A percentile compares a stretch with the other conserved stretches of the same genome.
phyloP scores from a whole-genome alignment of 1,284 basidiomycete species.

The Thelephora terrestris region DNA sequence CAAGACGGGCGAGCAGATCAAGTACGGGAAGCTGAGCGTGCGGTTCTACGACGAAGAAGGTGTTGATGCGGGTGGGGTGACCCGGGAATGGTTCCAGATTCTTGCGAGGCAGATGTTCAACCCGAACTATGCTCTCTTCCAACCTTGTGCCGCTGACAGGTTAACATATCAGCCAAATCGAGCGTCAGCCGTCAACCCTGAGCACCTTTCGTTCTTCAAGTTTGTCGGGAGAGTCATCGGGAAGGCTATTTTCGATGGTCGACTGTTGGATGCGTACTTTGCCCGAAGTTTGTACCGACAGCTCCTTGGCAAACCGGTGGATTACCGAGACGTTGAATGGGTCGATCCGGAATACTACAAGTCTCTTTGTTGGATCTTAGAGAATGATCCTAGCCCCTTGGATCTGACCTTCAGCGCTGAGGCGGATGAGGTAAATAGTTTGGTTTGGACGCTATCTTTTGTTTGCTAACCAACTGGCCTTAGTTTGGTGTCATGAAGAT shows the following conservation, averaged over 20 bases:
- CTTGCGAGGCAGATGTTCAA: constrained; percentile 99
- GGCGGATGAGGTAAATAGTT: constrained; percentile 68
- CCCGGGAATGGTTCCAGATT: constrained; percentile 98
- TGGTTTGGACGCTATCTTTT: constrained; percentile 4
- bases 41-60: constrained; percentile 98
- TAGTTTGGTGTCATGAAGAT: constrained; percentile 86
- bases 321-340: constrained; percentile 92
- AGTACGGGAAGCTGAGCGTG: constrained; percentile 95
- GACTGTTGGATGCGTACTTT: constrained; percentile 96
- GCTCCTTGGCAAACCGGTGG: constrained; percentile 83
- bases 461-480: constrained; percentile 4
- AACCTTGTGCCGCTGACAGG: constrained; percentile 91
- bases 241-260: constrained; percentile 91
- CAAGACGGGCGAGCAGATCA: constrained; percentile 92
- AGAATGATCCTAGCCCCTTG: constrained; percentile 79
- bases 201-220: constrained; percentile 97
- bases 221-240: constrained; percentile 98
- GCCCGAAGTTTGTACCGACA: constrained; percentile 92
- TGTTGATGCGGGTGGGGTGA: constrained; percentile 96
- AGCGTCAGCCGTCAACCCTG: constrained; percentile 87
- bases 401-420: constrained; percentile 89
- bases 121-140: constrained; percentile 97
- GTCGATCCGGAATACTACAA: constrained; percentile 97
- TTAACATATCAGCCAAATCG: constrained; percentile 97
- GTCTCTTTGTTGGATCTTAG: constrained; percentile 84